Base-by-base conservation (phyloP, 2,329 filamentous ascomycete genomes). In the Pseudogymnoascus sp. region DNA sequence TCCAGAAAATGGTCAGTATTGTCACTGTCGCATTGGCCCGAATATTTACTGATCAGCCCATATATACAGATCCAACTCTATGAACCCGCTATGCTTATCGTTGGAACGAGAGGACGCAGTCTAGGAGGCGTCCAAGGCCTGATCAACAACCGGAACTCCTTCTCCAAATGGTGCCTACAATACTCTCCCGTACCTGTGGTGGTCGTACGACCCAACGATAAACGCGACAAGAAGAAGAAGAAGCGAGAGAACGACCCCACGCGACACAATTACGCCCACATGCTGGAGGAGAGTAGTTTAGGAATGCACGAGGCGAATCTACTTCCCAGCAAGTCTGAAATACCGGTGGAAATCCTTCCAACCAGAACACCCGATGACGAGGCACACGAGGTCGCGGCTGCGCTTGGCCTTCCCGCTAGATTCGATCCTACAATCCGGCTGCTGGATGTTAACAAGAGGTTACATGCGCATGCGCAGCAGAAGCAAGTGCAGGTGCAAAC, bases 111-210 rank as follows among this genome's bases (percentile, higher is more conserved):
- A 66, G 87, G 87, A 52, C 81, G 87, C 62, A 88, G 83, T 67
- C 74, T 89, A 4, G 86, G 85, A 45, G 87, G 87, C 5, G 84
- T 90, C 65, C 87, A 89, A 73, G 85, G 86, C 55, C 74, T 90
- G 13, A 78, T 90, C 4, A 84, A 83, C 9, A 87, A 87, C 31
- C 69, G 69, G 37, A 74, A 73, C 48, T 88, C 85, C 2, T 86
- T 90, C 21, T 88, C 86, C 8, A 89, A 89, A 72, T 90, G 88
- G 73, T 90, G 87, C 69, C 76, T 90, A 15, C 87, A 90, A 69
- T 86, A 89, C 70, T 89, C 85, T 0, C 87, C 87, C 0, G 86
- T 90, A 10, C 87, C 87, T 0, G 87, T 90, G 12, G 87, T 90
- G 58, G 87, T 90, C 40, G 87, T 90, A 1, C 82, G 87, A 4